A percentile compares a stretch with the other conserved stretches of the same genome.
These are phyloP conservation scores for Glomus cerebriforme DNA, from an alignment of 192 early-diverging fungal species.

Conservation along the genomic window DNA sequence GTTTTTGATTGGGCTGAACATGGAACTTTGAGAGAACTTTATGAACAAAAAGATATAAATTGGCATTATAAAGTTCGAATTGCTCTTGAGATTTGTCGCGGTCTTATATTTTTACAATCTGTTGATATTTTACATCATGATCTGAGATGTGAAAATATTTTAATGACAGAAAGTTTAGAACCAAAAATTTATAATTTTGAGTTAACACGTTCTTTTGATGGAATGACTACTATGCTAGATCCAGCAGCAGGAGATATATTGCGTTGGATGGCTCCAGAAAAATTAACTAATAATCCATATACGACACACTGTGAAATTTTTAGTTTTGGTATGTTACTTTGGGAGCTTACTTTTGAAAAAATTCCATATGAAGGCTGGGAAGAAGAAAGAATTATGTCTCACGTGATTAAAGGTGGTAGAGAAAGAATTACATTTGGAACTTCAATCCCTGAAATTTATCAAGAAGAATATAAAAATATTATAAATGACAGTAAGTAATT, in stretches of 20 bases:
- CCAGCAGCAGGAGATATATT: neutral
- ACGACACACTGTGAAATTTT: neutral
- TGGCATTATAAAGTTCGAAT: neutral
- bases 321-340: constrained; percentile 18
- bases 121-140: neutral
- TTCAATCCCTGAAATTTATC: neutral
- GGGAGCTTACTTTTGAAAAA: constrained; percentile 4
- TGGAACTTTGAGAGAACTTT: constrained; percentile 1
- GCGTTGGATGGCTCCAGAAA: constrained; percentile 7
- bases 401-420: neutral
- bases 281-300: neutral
- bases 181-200: too few relatives aligned
- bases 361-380: neutral
- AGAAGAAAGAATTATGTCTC: neutral
- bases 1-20: constrained; percentile 4
- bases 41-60: neutral
- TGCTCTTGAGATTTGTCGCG: constrained; percentile 1
- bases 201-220: too few relatives aligned
- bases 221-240: too few relatives aligned
- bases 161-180: neutral
- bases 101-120: neutral
- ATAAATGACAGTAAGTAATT: neutral
- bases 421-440: neutral
- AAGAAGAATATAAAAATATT: neutral
- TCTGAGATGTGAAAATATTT: neutral